Conservation (phyloP, 139 green algal species). For the Micractinium sp. region DNA sequence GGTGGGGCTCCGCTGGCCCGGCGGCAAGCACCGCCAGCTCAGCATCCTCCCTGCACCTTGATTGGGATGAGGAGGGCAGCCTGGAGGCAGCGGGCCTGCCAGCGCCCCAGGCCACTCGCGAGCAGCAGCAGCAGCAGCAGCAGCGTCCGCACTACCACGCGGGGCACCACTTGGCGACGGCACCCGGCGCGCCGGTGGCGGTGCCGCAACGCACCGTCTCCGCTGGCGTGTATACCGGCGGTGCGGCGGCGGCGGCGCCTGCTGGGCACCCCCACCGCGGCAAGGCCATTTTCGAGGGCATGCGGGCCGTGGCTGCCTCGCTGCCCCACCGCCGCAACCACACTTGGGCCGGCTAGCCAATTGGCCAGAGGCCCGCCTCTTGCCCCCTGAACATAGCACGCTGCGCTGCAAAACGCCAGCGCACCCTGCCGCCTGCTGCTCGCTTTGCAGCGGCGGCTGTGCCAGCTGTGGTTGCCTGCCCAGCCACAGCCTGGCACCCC, state of each 20-base stretch:
- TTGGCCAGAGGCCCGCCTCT: too few relatives aligned
- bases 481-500: too few relatives aligned
- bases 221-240: background rate
- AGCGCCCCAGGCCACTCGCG: background rate
- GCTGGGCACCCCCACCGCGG: background rate
- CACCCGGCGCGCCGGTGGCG: background rate
- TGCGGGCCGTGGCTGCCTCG: slow-evolving; percentile 2
- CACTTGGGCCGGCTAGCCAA: slow-evolving; percentile 36
- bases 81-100: background rate
- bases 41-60: slow-evolving; percentile 12
- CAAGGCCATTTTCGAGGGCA: slow-evolving; percentile 3
- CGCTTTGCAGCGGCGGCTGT: too few relatives aligned
- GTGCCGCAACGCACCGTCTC: background rate
- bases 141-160: background rate
- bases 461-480: too few relatives aligned
- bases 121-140: background rate
- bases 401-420: too few relatives aligned
- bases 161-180: background rate
- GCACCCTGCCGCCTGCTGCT: too few relatives aligned
- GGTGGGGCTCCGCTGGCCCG: background rate
- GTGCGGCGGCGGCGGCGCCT: background rate
- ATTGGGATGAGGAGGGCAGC: slow-evolving; percentile 10
- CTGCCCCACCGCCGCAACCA: slow-evolving; percentile 29
- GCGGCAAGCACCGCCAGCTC: background rate
- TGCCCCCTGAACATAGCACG: too few relatives aligned